Evolutionary conservation across 2,329 filamentous ascomycete species (phyloP).

Genomic region (Pseudocercospora cruenta): DNA sequence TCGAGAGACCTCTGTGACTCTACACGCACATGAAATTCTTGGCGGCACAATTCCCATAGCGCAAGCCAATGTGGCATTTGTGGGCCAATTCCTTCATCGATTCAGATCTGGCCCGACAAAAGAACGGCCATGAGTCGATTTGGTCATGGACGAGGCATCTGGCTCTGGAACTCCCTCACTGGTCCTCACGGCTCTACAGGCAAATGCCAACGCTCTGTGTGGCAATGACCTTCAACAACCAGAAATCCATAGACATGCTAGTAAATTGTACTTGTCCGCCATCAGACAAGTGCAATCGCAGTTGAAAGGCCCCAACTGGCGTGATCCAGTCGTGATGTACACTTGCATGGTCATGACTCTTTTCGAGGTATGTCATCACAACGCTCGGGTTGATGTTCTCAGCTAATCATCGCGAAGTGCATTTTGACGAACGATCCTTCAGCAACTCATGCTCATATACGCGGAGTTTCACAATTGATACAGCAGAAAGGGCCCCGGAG

Average conservation of each 20-base stretch:
- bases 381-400: not conserved
- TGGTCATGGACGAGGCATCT: conserved; percentile 4
- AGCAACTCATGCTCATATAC: conserved; percentile 10
- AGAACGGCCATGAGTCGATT: conserved; percentile 13
- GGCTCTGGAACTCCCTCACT: not conserved
- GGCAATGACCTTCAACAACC: conserved; percentile 14
- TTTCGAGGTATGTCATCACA: conserved; percentile 13
- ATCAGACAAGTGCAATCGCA: conserved; percentile 4
- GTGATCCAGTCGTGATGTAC: conserved; percentile 9
- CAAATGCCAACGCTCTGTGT: conserved; percentile 16
- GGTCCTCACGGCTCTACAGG: conserved; percentile 8
- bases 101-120: not conserved
- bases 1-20: conserved; percentile 1
- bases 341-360: conserved; percentile 19
- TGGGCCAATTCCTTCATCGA: conserved; percentile 7
- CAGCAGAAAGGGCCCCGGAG: conserved; percentile 14
- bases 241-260: conserved; percentile 14
- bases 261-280: conserved; percentile 14
- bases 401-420: conserved; percentile 9
- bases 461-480: conserved; percentile 14
- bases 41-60: conserved; percentile 5
- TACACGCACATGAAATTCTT: conserved; percentile 6
- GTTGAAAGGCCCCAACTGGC: conserved; percentile 10
- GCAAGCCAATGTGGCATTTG: conserved; percentile 6
- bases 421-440: conserved; percentile 3